Evolutionary conservation across 2,329 filamentous ascomycete species (phyloP).

Genomic region (Stagonosporopsis chrysanthemi): DNA sequence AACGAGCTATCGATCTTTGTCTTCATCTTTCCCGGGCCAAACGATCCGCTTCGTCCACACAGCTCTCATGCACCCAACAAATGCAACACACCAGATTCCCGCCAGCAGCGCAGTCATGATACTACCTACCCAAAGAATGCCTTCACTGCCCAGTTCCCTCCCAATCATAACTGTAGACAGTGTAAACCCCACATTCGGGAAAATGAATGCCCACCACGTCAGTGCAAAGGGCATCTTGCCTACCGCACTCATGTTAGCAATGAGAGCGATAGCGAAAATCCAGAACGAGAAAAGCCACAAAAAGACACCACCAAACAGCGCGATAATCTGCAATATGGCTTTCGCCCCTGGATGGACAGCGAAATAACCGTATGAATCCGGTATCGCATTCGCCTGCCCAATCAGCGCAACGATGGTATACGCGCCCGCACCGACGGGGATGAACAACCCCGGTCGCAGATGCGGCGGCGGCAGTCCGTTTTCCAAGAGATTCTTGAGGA

Average conservation of each 20-base stretch:
- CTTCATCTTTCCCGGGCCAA: slow-evolving; percentile 56
- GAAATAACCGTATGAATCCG: slow-evolving; percentile 41
- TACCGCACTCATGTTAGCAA: slow-evolving; percentile 31
- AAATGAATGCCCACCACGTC: slow-evolving; percentile 65
- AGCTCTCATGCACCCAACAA: slow-evolving; percentile 57
- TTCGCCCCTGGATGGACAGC: slow-evolving; percentile 25
- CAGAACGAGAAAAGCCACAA: slow-evolving; percentile 69
- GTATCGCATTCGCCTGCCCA: slow-evolving; percentile 66
- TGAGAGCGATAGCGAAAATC: slow-evolving; percentile 56
- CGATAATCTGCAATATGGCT: slow-evolving; percentile 51
- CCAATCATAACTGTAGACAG: slow-evolving; percentile 48
- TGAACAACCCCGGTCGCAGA: slow-evolving; percentile 73
- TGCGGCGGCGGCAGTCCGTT: slow-evolving; percentile 66
- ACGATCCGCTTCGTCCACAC: slow-evolving; percentile 60
- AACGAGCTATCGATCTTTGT: slow-evolving; percentile 28
- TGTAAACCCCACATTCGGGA: slow-evolving; percentile 52
- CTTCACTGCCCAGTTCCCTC: slow-evolving; percentile 40
- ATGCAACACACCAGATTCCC: slow-evolving; percentile 60
- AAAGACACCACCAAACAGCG: slow-evolving; percentile 58
- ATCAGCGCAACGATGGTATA: slow-evolving; percentile 76
- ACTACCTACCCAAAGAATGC: slow-evolving; percentile 50
- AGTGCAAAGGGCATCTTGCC: slow-evolving; percentile 60
- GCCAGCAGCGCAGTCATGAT: slow-evolving; percentile 60
- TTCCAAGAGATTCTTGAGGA: slow-evolving; percentile 71
- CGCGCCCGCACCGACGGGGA: slow-evolving; percentile 73